Conservation (phyloP, 2,329 filamentous ascomycete genomes). For the Acarospora socialis region DNA sequence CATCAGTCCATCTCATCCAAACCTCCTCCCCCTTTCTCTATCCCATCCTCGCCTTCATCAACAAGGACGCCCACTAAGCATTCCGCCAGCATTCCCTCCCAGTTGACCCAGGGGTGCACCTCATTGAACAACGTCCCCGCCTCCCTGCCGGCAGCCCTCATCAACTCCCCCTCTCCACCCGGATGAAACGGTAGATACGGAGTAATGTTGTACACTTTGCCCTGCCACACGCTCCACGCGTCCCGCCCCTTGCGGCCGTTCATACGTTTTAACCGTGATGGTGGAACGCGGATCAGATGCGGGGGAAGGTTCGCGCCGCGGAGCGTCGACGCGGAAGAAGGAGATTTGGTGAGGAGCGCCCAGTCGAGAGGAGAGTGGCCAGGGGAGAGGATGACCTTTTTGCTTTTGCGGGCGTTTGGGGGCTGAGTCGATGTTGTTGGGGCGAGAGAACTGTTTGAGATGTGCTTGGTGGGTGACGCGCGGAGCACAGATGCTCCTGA, state of each 20-base stretch:
- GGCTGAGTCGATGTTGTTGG: constrained; percentile 27
- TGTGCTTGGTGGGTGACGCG: constrained; percentile 14
- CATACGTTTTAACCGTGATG: constrained; percentile 60
- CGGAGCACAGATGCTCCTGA: too few relatives aligned
- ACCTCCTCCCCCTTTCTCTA: constrained; percentile 14
- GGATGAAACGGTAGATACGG: constrained; percentile 87
- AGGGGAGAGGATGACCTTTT: constrained; percentile 69
- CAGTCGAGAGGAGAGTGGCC: constrained; percentile 94
- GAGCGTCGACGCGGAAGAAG: constrained; percentile 29
- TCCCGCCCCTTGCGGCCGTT: constrained; percentile 74
- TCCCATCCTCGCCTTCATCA: constrained; percentile 33
- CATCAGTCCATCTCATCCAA: constrained; percentile 51
- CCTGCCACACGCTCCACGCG: constrained; percentile 80
- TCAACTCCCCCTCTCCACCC: constrained; percentile 51
- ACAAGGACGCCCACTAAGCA: constrained; percentile 50
- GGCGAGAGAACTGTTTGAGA: constrained; percentile 22
- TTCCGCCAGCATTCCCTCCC: constrained; percentile 50
- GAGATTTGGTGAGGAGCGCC: constrained; percentile 58
- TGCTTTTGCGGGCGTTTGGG: constrained; percentile 28
- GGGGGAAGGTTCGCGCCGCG: constrained; percentile 29
- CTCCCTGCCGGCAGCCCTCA: constrained; percentile 53
- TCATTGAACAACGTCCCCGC: constrained; percentile 48
- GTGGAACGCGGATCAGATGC: constrained; percentile 58
- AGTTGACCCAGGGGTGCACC: constrained; percentile 54
- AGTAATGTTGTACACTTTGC: constrained; percentile 86